phyloP scores from a whole-genome alignment of 2,329 filamentous ascomycete species.

The Phyllosticta capitalensis region DNA sequence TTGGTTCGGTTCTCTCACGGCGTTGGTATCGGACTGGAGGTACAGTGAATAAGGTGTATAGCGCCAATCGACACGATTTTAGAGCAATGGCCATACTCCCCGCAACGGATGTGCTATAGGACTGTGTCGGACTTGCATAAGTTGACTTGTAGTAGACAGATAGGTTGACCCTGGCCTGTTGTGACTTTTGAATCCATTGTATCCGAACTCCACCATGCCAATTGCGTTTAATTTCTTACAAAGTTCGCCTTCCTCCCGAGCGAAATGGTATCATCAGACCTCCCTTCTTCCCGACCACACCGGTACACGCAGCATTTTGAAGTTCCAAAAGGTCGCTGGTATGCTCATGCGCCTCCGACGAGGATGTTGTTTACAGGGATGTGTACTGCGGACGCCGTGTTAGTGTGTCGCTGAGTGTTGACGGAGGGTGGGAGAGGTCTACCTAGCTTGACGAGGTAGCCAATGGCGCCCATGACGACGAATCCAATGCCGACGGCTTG shows the following conservation, averaged over 20 bases:
- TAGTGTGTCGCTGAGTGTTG: neutral
- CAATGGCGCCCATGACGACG: slow-evolving; percentile 44
- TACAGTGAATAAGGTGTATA: neutral
- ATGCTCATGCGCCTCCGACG: slow-evolving; percentile 31
- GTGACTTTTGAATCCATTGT: slow-evolving; percentile 4
- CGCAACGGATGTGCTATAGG: neutral
- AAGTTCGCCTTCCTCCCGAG: neutral
- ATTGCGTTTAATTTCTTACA: slow-evolving; percentile 8
- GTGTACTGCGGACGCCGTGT: slow-evolving; percentile 30
- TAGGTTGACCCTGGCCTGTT: neutral
- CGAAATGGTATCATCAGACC: slow-evolving; percentile 6
- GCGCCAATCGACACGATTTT: neutral
- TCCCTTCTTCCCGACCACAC: neutral
- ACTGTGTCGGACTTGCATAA: neutral
- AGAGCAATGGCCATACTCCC: neutral
- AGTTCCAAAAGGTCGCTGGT: neutral
- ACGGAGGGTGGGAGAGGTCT: slow-evolving; percentile 12
- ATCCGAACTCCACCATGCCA: slow-evolving; percentile 9
- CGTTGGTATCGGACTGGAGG: neutral
- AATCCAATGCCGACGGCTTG: slow-evolving; percentile 41
- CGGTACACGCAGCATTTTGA: neutral
- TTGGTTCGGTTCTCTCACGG: neutral
- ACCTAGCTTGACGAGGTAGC: slow-evolving; percentile 44
- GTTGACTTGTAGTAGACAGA: neutral
- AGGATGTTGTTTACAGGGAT: slow-evolving; percentile 47